Evolutionary conservation across 2,329 filamentous ascomycete species (phyloP).

Genomic region (Trichoderma hamatum): DNA sequence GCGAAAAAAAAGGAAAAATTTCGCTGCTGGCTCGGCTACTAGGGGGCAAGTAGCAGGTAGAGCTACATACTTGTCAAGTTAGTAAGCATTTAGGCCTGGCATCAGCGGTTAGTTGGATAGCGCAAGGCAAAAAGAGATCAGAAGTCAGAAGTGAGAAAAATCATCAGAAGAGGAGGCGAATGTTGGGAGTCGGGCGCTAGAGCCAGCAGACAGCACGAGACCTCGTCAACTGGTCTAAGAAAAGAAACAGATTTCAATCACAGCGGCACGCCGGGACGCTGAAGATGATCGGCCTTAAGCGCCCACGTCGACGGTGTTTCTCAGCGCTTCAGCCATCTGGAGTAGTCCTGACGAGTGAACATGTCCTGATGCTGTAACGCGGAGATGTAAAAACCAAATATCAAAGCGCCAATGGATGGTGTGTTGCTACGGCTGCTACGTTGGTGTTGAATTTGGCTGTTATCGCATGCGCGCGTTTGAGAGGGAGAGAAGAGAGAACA

Average conservation of each 20-base stretch:
- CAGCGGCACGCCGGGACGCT: not conserved
- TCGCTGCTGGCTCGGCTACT: not conserved
- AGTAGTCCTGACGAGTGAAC: no score
- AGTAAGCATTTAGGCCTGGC: not conserved
- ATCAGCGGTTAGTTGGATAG: not conserved
- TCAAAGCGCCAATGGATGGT: not conserved
- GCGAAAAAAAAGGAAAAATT: not conserved
- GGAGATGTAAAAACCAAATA: not conserved
- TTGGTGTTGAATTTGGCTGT: not conserved
- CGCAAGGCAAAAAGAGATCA: not conserved
- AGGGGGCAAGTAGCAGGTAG: not conserved
- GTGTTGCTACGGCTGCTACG: not conserved
- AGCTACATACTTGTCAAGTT: not conserved
- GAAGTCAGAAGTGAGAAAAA: not conserved
- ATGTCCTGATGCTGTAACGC: not conserved
- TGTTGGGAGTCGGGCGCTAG: not conserved
- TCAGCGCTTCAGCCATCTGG: not conserved
- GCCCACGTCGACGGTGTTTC: not conserved
- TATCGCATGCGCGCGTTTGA: not conserved
- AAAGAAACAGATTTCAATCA: conserved; percentile 3
- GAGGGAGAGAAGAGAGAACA: not conserved
- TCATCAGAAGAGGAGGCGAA: not conserved
- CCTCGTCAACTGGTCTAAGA: conserved; percentile 4
- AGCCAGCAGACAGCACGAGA: conserved; percentile 2
- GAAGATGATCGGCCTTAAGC: conserved; percentile 15